Base-by-base conservation (phyloP, 78 protist genomes). In the Cyanophora paradoxa region DNA sequence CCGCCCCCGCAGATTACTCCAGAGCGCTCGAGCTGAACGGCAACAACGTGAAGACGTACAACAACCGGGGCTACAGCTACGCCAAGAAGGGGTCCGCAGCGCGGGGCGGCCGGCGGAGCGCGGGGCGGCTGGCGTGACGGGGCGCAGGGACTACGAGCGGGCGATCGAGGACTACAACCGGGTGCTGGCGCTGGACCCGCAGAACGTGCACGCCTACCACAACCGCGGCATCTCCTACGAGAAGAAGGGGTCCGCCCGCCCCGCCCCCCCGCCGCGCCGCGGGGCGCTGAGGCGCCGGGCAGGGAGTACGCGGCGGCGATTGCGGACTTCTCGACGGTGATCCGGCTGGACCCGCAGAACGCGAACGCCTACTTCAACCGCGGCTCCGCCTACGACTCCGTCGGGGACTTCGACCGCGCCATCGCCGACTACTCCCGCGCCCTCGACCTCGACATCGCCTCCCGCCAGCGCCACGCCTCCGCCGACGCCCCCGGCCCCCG, bases 151-250 rank as follows among this genome's bases (percentile, higher is more conserved):
- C 59, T 70, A 69, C 72, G 2, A 31, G 16, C 42, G 31, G 5
- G 80, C 79, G 52, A 65, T 68, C 52, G 64, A 30, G 54, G 84
- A 86, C 77, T 80, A 81, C 69, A 37, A 77, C 11, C 16, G 17
- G 41, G 80, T 80, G 17, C 24, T 79, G 3, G 66, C n/a, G 19
- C 24, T 86, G 26, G 90, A 86, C 37, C 82, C 82, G 0, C 6
- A 3, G 28, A 86, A 76, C 68, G 30, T 65, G 0, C 84, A 79
- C 68, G 83, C 84, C 10, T 71, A 24, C 24, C 84, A 86, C 78
- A 86, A 86, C 65, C 69, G 90, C 5, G 90, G 90, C 41, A 83
- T 83, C 26, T 52, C 58, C 37, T 76, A 37, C 33, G 87, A 83
- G 24, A 62, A 78, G 64, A 4, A 30, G 31, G 71, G 31, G n/a